A percentile compares a stretch with the other conserved stretches of the same genome.
These are phyloP conservation scores for Fusarium transvaalense DNA, from an alignment of 2,329 filamentous ascomycete genomes.

Conservation along the genomic window DNA sequence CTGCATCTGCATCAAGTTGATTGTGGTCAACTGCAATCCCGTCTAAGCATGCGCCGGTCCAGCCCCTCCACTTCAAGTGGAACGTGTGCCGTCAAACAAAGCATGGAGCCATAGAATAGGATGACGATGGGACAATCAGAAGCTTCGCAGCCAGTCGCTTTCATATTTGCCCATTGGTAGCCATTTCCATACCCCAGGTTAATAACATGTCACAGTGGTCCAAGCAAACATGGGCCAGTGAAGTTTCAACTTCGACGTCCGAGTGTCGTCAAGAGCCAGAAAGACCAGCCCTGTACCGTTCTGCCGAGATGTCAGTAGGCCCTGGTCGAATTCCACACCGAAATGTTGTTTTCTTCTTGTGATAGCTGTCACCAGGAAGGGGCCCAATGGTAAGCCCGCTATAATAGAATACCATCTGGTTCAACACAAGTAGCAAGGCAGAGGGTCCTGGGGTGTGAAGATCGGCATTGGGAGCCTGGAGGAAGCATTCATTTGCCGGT, in stretches of 20 bases:
- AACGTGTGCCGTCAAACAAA: slow-evolving; percentile 43
- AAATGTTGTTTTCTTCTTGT: slow-evolving; percentile 5
- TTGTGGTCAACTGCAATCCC: slow-evolving; percentile 40
- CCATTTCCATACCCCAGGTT: slow-evolving; percentile 12
- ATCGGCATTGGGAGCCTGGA: slow-evolving; percentile 42
- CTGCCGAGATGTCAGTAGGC: background rate
- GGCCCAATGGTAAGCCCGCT: slow-evolving; percentile 26
- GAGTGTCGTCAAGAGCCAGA: background rate
- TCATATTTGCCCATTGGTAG: slow-evolving; percentile 27
- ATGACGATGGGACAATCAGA: slow-evolving; percentile 31
- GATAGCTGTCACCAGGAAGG: slow-evolving; percentile 33
- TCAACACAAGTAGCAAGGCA: slow-evolving; percentile 35
- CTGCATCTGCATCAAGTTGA: slow-evolving; percentile 37
- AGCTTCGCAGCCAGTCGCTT: slow-evolving; percentile 31
- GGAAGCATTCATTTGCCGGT: slow-evolving; percentile 32
- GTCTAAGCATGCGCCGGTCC: slow-evolving; percentile 43
- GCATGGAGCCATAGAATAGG: slow-evolving; percentile 43
- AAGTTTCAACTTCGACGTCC: slow-evolving; percentile 2
- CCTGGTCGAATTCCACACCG: background rate
- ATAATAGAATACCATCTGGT: slow-evolving; percentile 37
- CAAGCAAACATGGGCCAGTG: slow-evolving; percentile 2
- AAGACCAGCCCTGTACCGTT: slow-evolving; percentile 3
- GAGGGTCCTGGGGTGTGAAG: slow-evolving; percentile 44
- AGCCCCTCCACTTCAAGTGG: slow-evolving; percentile 48
- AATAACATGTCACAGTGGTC: slow-evolving; percentile 9